A percentile compares a stretch with the other conserved stretches of the same genome.
These are phyloP conservation scores for Paecilomyces sp. DNA, from an alignment of 2,329 filamentous ascomycete genomes.

Conservation along the genomic window DNA sequence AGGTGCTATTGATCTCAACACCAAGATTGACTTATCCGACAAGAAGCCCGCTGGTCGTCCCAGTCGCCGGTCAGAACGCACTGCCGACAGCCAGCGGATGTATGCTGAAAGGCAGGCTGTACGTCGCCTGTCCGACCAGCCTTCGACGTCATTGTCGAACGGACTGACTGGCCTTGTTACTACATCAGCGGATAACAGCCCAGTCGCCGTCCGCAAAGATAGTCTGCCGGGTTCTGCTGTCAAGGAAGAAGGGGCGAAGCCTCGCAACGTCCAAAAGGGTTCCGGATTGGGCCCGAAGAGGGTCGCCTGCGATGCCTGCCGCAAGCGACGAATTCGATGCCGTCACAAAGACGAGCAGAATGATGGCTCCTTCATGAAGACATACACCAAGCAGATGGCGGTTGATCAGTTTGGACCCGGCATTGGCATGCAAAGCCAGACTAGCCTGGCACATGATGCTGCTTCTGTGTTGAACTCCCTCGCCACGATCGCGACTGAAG, in stretches of 20 bases:
- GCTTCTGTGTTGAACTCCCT: conserved; percentile 32
- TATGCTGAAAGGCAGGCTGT: conserved; percentile 31
- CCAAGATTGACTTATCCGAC: conserved; percentile 40
- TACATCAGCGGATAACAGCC: conserved; percentile 17
- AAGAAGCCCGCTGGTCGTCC: conserved; percentile 52
- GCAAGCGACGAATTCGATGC: conserved; percentile 55
- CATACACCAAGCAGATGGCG: conserved; percentile 19
- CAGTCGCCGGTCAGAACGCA: conserved; percentile 50
- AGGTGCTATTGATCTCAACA: conserved; percentile 46
- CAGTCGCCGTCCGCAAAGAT: conserved; percentile 13
- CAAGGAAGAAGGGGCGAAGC: conserved; percentile 26
- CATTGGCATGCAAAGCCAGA: conserved; percentile 20
- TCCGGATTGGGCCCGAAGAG: conserved; percentile 54
- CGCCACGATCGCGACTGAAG: conserved; percentile 30
- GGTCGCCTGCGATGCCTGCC: conserved; percentile 56
- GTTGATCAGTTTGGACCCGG: conserved; percentile 22
- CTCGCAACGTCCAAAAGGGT: conserved; percentile 45
- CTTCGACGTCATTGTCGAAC: conserved; percentile 9
- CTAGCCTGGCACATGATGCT: conserved; percentile 29
- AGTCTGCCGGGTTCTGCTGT: conserved; percentile 10
- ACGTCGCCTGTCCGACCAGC: conserved; percentile 25
- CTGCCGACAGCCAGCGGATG: conserved; percentile 37
- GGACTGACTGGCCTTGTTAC: conserved; percentile 9
- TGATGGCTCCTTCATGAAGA: conserved; percentile 9
- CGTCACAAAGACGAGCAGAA: conserved; percentile 53